A percentile compares a stretch with the other conserved stretches of the same genome.
Evolutionary conservation across 495 filamentous ascomycete species (phyloP).

Genomic region (Neurospora sp.): DNA sequence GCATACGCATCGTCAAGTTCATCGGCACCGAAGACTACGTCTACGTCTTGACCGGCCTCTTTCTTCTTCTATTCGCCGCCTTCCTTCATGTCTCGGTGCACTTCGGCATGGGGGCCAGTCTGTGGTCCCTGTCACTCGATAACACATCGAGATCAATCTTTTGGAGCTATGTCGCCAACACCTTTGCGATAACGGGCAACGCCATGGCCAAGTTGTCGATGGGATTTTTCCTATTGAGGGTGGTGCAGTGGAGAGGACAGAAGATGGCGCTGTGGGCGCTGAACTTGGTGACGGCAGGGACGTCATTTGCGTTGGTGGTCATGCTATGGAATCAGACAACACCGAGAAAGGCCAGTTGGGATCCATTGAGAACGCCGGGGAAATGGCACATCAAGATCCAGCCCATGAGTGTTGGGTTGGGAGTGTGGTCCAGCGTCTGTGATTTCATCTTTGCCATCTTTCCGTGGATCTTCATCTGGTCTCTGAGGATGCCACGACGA

Average conservation of each 20-base stretch:
- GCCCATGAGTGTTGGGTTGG: constrained; percentile 28
- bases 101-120: constrained; percentile 24
- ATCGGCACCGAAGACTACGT: constrained; percentile 29
- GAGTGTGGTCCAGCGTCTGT: constrained; percentile 30
- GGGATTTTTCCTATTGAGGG: constrained; percentile 31
- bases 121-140: constrained; percentile 22
- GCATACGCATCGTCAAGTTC: constrained; percentile 26
- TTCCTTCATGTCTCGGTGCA: constrained; percentile 28
- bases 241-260: constrained; percentile 26
- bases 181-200: constrained; percentile 29
- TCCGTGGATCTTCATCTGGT: constrained; percentile 35
- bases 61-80: constrained; percentile 24
- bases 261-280: constrained; percentile 27
- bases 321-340: constrained; percentile 33
- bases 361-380: constrained; percentile 26
- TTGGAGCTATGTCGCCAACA: constrained; percentile 31
- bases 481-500: constrained; percentile 27
- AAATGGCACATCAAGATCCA: constrained; percentile 29
- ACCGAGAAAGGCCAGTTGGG: constrained; percentile 27
- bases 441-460: constrained; percentile 37
- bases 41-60: constrained; percentile 23
- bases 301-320: constrained; percentile 20
- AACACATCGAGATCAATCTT: constrained; percentile 26
- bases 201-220: constrained; percentile 33
- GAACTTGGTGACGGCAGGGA: constrained; percentile 21